Base-by-base conservation (phyloP, 2,329 filamentous ascomycete genomes). In the Diplocarpon rosae region DNA sequence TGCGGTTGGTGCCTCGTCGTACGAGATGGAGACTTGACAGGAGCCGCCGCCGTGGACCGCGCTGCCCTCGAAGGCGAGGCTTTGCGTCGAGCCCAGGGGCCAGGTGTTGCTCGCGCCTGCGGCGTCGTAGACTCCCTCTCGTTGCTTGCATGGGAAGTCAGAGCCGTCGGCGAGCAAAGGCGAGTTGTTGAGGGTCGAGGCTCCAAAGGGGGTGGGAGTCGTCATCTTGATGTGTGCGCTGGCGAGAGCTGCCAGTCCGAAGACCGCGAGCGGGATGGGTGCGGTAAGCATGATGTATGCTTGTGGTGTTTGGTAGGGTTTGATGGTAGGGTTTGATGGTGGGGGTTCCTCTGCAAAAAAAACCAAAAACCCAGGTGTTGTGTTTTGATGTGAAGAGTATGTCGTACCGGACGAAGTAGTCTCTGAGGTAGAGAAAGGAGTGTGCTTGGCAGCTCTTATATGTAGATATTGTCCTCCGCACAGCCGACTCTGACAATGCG, bases 11-110 rank as follows among this genome's bases (percentile, higher is more conserved):
- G 72, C 66, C 10, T 71, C 68, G 54, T 95, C 90, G 14, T 84
- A 87, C 0, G 89, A 92, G 56, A 98, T 68, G 8, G 82, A 83
- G 46, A 96, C 67, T 58, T 98, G 92, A 68, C 92, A 96, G 0
- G 86, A 93, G 0, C 92, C 92, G 43, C 92, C 92, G 14, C 89
- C 89, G 55, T 98, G 92, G 0, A 81, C 78, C 2, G 88, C 89
- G 39, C 71, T 68, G 30, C 88, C 89, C 0, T 66, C 66, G 63
- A 95, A 85, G 0, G 65, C 63, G 1, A 95, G 70, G 0, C 67
- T 62, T 56, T 83, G 76, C 0, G 63, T 52, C 5, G 75, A 72
- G 3, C 86, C 86, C 12, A 83, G 71, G 0, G 71, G 66, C 63
- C 83, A 85, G 1, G 68, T 60, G 55, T 85, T 86, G 57, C 64